Conservation (phyloP, 163 green algal genomes). For the Coccomyxa subellipsoidea region DNA sequence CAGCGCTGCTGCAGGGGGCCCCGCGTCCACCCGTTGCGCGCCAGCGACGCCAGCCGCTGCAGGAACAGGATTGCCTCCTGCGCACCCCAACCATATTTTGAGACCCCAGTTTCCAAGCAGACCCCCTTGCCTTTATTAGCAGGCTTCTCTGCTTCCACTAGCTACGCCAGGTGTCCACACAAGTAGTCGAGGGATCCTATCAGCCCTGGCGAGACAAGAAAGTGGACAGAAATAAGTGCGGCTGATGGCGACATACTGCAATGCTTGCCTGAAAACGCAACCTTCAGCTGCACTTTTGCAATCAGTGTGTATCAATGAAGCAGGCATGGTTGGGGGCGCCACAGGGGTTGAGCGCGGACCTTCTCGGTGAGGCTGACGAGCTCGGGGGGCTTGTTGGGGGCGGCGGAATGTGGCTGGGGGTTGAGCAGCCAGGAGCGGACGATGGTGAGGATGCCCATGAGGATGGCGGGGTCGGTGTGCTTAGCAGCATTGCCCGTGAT, state of each 20-base stretch:
- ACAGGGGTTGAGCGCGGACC: background rate
- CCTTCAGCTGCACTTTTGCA: too few relatives aligned
- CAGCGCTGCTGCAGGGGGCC: constrained; percentile 35
- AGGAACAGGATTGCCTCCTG: constrained; percentile 79
- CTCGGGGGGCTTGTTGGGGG: background rate
- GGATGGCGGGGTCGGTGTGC: constrained; percentile 25
- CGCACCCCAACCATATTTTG: background rate
- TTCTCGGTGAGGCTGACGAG: background rate
- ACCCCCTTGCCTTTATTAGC: too few relatives aligned
- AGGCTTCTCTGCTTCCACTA: too few relatives aligned
- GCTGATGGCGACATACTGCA: too few relatives aligned
- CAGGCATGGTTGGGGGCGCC: too few relatives aligned
- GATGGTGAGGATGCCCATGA: constrained; percentile 54
- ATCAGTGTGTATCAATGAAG: too few relatives aligned
- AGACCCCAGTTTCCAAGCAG: too few relatives aligned
- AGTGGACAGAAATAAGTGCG: too few relatives aligned
- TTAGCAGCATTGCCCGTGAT: constrained; percentile 54
- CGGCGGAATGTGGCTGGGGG: background rate
- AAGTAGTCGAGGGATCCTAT: too few relatives aligned
- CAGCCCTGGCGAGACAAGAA: too few relatives aligned
- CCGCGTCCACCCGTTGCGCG: background rate
- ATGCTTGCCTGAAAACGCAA: too few relatives aligned
- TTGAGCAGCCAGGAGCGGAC: constrained; percentile 46
- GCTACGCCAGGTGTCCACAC: too few relatives aligned
- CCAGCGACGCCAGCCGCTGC: constrained; percentile 71